A percentile compares a stretch with the other conserved stretches of the same genome.
Evolutionary conservation across 805 yeast genomes (phyloP).

Genomic region (Candida anglica): DNA sequence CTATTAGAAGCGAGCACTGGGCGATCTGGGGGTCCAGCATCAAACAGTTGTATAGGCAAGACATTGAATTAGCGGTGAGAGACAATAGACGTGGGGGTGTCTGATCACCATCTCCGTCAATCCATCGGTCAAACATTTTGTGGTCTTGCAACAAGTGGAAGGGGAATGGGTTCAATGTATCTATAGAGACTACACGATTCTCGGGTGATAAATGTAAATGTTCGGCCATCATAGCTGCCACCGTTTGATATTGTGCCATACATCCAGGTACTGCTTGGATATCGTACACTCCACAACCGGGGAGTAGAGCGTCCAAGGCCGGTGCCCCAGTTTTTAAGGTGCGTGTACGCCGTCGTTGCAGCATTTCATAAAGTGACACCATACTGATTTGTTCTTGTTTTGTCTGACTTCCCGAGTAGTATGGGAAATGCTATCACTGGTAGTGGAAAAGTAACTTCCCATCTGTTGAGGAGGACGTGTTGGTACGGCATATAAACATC

Average conservation of each 20-base stretch:
- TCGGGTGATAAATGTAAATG: too few species aligned
- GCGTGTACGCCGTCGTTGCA: constrained; percentile 22
- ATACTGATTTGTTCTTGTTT: too few species aligned
- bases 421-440: too few species aligned
- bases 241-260: constrained; percentile 14
- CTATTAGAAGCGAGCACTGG: constrained; percentile 22
- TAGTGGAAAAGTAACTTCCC: too few species aligned
- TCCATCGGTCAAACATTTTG: constrained; percentile 15
- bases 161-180: constrained; percentile 29
- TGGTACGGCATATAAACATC: too few species aligned
- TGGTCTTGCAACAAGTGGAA: constrained; percentile 16
- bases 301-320: constrained; percentile 22
- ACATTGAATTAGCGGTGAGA: too few species aligned
- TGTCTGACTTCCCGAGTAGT: too few species aligned
- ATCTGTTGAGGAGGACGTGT: too few species aligned
- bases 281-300: constrained; percentile 29
- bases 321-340: constrained; percentile 22
- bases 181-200: constrained; percentile 23
- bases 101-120: too few species aligned
- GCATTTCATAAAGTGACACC: constrained; percentile 30
- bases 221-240: constrained; percentile 20
- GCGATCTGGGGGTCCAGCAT: too few species aligned
- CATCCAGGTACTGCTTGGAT: constrained; percentile 35
- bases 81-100: too few species aligned
- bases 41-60: too few species aligned